A percentile compares a stretch with the other conserved stretches of the same genome.
Conservation (phyloP, 495 filamentous ascomycete species). For the Cladorrhinum samala region DNA sequence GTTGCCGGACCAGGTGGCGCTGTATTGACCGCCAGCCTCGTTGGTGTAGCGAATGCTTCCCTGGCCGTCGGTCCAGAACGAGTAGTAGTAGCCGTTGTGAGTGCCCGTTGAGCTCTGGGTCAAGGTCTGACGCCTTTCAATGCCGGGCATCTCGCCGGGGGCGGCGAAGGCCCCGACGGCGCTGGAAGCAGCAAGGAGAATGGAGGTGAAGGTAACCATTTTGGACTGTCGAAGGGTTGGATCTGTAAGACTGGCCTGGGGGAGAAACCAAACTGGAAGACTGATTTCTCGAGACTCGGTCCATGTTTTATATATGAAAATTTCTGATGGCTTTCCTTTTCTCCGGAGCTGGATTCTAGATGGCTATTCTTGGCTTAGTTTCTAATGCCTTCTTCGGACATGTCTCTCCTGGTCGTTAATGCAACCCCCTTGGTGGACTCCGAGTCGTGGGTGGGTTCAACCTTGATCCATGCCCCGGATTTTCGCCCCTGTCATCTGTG, state of each 20-base stretch:
- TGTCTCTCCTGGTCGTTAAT: neutral
- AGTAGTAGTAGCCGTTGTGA: slow-evolving; percentile 56
- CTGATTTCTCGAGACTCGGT: too few species aligned
- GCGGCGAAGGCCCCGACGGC: slow-evolving; percentile 34
- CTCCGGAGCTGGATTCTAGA: neutral
- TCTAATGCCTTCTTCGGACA: neutral
- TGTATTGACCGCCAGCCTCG: slow-evolving; percentile 49
- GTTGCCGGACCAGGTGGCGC: slow-evolving; percentile 45
- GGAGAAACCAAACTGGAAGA: slow-evolving; percentile 1
- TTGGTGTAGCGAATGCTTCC: slow-evolving; percentile 52
- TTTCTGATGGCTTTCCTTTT: too few species aligned
- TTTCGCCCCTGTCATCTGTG: neutral
- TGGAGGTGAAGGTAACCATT: slow-evolving; percentile 44
- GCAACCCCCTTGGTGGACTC: neutral
- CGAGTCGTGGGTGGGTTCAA: neutral
- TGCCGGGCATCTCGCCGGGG: slow-evolving; percentile 34
- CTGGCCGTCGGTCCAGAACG: slow-evolving; percentile 56
- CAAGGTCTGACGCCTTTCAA: slow-evolving; percentile 31
- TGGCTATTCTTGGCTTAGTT: slow-evolving; percentile 5
- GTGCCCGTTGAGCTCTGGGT: slow-evolving; percentile 41
- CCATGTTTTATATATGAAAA: too few species aligned
- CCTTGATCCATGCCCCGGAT: neutral
- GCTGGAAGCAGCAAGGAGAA: slow-evolving; percentile 34
- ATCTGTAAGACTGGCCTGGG: neutral
- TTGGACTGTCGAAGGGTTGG: neutral